Evolutionary conservation across 2,329 filamentous ascomycete genomes (phyloP).

Genomic region (Clonostachys rhizophaga): DNA sequence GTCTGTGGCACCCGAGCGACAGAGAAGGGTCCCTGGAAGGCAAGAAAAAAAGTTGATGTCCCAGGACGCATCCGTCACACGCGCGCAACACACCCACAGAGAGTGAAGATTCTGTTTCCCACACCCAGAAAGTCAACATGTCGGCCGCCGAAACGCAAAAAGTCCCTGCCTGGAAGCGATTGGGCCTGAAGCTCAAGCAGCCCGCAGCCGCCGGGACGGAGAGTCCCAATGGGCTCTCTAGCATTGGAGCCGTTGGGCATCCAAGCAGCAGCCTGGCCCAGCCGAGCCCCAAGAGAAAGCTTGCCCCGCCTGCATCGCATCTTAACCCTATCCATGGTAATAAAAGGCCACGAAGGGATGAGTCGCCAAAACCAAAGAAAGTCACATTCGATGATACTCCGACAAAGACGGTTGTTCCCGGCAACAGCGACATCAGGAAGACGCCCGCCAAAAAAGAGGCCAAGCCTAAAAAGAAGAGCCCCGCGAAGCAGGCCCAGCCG

Average conservation of each 20-base stretch:
- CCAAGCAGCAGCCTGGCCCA: constrained; percentile 17
- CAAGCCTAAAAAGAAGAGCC: constrained; percentile 23
- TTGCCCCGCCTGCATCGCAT: constrained; percentile 23
- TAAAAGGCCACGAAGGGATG: constrained; percentile 6
- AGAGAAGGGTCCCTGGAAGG: neutral
- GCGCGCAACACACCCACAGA: constrained; percentile 17
- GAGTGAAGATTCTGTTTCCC: neutral
- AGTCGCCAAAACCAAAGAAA: constrained; percentile 36
- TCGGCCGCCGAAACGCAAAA: constrained; percentile 10
- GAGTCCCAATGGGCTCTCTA: constrained; percentile 16
- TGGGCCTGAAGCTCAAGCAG: constrained; percentile 58
- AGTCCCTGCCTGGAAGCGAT: constrained; percentile 56
- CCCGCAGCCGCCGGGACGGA: constrained; percentile 20
- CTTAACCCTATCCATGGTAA: constrained; percentile 3
- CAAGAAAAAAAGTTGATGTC: neutral
- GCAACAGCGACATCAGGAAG: constrained; percentile 16
- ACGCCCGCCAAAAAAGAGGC: constrained; percentile 14
- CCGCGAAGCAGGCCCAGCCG: constrained; percentile 31
- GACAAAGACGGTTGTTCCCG: constrained; percentile 19
- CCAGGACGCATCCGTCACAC: neutral
- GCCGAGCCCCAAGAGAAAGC: constrained; percentile 28
- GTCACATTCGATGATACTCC: constrained; percentile 42
- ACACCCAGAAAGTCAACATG: too few relatives aligned
- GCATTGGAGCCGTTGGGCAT: constrained; percentile 29
- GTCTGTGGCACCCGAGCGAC: too few relatives aligned